phyloP scores from a whole-genome alignment of 139 green algal genomes.

The Astrephomene gubernaculifera region DNA sequence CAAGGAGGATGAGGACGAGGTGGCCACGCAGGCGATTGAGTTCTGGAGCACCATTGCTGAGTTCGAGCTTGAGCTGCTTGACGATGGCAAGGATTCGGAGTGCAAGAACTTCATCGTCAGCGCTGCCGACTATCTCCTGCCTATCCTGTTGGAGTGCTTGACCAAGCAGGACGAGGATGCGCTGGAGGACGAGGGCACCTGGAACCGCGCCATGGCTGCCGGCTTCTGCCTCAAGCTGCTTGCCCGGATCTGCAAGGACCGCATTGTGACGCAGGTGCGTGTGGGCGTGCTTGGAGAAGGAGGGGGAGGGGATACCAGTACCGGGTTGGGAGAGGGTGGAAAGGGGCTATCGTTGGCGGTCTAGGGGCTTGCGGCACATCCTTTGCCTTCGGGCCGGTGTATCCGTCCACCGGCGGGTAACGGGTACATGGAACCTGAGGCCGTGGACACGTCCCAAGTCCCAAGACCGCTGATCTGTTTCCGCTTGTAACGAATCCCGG shows the following conservation, averaged over 20 bases:
- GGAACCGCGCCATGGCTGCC: slow-evolving; percentile 93
- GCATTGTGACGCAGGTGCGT: slow-evolving; percentile 85
- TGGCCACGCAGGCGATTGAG: slow-evolving; percentile 96
- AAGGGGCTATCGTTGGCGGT: too few relatives aligned
- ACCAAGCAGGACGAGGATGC: slow-evolving; percentile 98
- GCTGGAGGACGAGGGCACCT: slow-evolving; percentile 86
- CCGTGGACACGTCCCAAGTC: too few relatives aligned
- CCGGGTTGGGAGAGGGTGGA: too few relatives aligned
- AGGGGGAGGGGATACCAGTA: neutral
- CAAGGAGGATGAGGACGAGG: slow-evolving; percentile 89
- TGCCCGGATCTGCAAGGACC: slow-evolving; percentile 77
- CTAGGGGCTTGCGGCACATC: too few relatives aligned
- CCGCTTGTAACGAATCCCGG: slow-evolving; percentile 2
- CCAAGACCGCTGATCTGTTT: too few relatives aligned
- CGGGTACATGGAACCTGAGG: too few relatives aligned
- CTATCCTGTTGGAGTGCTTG: slow-evolving; percentile 94
- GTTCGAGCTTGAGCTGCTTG: slow-evolving; percentile 71
- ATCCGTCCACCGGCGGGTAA: too few relatives aligned
- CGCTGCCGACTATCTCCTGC: slow-evolving; percentile 86
- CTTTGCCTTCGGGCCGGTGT: too few relatives aligned
- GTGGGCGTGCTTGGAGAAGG: neutral
- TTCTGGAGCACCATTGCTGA: slow-evolving; percentile 90
- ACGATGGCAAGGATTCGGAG: slow-evolving; percentile 67
- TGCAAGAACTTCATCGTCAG: slow-evolving; percentile 90
- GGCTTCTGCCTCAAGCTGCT: slow-evolving; percentile 92